Evolutionary conservation across 805 yeast species (phyloP), one percentile per base, ranked within the genome.

Genomic region (Cyberlindnera saturnus): DNA sequence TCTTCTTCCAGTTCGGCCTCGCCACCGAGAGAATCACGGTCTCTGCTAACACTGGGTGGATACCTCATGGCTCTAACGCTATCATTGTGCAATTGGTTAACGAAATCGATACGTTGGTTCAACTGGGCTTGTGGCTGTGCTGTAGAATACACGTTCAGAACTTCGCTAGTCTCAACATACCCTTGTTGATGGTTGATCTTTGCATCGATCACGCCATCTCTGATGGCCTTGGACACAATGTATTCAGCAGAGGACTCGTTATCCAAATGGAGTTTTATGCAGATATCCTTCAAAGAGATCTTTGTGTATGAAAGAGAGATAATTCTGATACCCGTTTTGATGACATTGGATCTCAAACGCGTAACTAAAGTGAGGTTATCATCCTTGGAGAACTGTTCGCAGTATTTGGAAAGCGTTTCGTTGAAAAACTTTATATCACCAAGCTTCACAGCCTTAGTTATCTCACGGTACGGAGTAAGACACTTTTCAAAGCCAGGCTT

Each of bases 141-240:
- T 0, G 98, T 88, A 8, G 93, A 82, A 64, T 93, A 93, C 39
- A 90, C 76, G 63, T 93, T 96, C 57, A 79, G 67, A 45, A 87
- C 68, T 63, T 93, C 99, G 53, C 80, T 82, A 32, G 95, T 83
- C 67, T 89, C 90, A 85, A 93, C 90, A 62, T 70, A 90, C 2
- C 97, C 97, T 49, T 78, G 73, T 60, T 86, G 87, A 66, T 90
- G 96, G 62, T 93, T 86, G 53, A 93, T 85, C 43, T 80, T 77
- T 4, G 99, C 98, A 59, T 93, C 98, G 61, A 93, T 87, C 41
- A 93, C 98, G 47, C 96, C 96, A 62, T 93, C 99, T 58, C 96
- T 81, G 46, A 93, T 91, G 20, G 97, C 93, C 70, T 93, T 91
- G 32, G 96, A 87, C 18, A 93, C 96, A 63, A 93, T 89, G 63